Conservation (phyloP, 2,329 filamentous ascomycete species). For the Shiraia bambusicola region DNA sequence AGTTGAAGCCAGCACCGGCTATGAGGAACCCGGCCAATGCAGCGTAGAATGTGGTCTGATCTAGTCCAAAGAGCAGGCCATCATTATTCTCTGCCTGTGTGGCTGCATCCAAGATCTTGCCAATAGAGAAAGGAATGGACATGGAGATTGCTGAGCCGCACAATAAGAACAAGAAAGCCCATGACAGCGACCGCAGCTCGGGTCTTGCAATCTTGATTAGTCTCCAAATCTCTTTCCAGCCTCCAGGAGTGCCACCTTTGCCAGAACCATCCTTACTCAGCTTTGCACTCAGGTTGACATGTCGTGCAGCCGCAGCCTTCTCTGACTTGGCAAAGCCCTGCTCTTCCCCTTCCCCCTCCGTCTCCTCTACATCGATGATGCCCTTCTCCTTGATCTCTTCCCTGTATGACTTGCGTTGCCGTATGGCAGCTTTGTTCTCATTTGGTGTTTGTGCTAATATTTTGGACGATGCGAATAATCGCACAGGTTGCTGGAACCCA, state of each 20-base stretch:
- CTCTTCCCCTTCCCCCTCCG: slow-evolving; percentile 56
- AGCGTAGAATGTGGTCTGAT: slow-evolving; percentile 83
- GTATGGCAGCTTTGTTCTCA: slow-evolving; percentile 17
- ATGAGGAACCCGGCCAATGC: slow-evolving; percentile 73
- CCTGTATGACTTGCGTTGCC: slow-evolving; percentile 38
- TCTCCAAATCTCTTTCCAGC: slow-evolving; percentile 74
- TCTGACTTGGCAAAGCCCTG: slow-evolving; percentile 72
- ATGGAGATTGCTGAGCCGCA: slow-evolving; percentile 92
- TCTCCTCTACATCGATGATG: slow-evolving; percentile 37
- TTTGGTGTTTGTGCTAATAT: slow-evolving; percentile 27
- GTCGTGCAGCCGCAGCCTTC: slow-evolving; percentile 80
- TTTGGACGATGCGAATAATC: slow-evolving; percentile 33
- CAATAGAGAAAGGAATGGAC: slow-evolving; percentile 95
- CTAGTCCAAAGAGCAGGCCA: slow-evolving; percentile 77
- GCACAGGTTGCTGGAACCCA: slow-evolving; percentile 26
- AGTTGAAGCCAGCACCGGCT: slow-evolving; percentile 85
- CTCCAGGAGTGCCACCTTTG: slow-evolving; percentile 52
- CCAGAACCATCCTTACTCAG: slow-evolving; percentile 75
- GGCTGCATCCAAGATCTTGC: slow-evolving; percentile 89
- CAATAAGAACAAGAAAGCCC: slow-evolving; percentile 82
- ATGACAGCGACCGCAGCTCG: slow-evolving; percentile 74
- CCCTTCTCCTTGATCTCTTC: slow-evolving; percentile 44
- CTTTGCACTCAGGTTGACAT: slow-evolving; percentile 85
- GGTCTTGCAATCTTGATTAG: slow-evolving; percentile 86
- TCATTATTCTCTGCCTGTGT: slow-evolving; percentile 67